phyloP scores from a whole-genome alignment of 495 filamentous ascomycete genomes.

The Oidiodendron maius region DNA sequence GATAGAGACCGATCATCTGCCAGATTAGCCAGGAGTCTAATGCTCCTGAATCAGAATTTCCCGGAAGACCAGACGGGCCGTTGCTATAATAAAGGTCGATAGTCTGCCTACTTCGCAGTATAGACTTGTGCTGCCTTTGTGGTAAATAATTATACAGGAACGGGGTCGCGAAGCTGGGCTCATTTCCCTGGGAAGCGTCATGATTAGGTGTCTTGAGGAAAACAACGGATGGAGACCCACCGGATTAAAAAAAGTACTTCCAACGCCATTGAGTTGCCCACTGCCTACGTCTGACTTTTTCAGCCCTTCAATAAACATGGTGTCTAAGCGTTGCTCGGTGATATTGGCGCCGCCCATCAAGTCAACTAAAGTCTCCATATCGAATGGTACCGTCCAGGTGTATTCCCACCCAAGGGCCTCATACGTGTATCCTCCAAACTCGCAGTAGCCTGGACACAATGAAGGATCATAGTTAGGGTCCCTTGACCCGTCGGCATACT shows the following conservation, averaged over 20 bases:
- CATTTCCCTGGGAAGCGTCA: slow-evolving; percentile 40
- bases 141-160: slow-evolving; percentile 59
- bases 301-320: slow-evolving; percentile 44
- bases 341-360: slow-evolving; percentile 50
- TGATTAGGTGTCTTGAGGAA: background rate
- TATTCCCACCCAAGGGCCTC: slow-evolving; percentile 62
- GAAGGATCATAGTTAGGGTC: slow-evolving; percentile 33
- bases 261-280: slow-evolving; percentile 16
- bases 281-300: background rate
- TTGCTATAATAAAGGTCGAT: slow-evolving; percentile 34
- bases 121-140: slow-evolving; percentile 5
- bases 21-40: slow-evolving; percentile 54
- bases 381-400: slow-evolving; percentile 58
- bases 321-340: slow-evolving; percentile 53
- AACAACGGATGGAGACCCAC: slow-evolving; percentile 18
- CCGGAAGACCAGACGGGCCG: slow-evolving; percentile 40
- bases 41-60: slow-evolving; percentile 53
- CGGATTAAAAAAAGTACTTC: slow-evolving; percentile 56
- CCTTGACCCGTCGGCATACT: slow-evolving; percentile 50
- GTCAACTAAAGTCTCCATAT: slow-evolving; percentile 54
- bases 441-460: slow-evolving; percentile 42
- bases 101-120: slow-evolving; percentile 29
- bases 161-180: slow-evolving; percentile 60
- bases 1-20: slow-evolving; percentile 47
- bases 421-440: slow-evolving; percentile 50